Base-by-base conservation (phyloP, 805 yeast species). In the Metschnikowia aberdeeniae region DNA sequence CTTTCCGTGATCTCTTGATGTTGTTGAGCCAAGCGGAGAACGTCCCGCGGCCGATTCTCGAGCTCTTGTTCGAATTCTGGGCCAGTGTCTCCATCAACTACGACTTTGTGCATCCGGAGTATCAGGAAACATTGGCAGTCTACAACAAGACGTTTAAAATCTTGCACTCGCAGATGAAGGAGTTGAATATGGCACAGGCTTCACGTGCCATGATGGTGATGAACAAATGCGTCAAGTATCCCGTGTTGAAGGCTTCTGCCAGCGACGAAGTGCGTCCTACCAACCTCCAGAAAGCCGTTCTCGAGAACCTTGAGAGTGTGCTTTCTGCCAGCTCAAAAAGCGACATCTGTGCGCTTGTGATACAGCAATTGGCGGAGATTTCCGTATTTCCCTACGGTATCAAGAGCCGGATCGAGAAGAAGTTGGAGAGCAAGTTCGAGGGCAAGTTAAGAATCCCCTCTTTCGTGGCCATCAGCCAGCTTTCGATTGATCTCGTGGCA, bases 191-290 rank as follows among this genome's bases (percentile, higher is more conserved):
- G 24, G 63, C 45, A 19, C 72, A 60, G 62, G 68, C 80, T n/a
- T 76, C 70, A 35, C 67, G 61, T 19, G 68, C 85, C n/a, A 61
- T 88, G 31, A 67, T 66, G n/a, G 64, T 82, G 5, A 73, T 92
- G 56, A 79, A 78, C 54, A 71, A 81, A 12, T 80, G 89, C 46
- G 78, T 86, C 1, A 68, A 86, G 34, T 89, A 85, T 60, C 95
- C 95, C 1, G 73, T 85, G 10, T 67, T 88, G 31, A 85, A 89
- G 7, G 78, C 71, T 27, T 72, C 70, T 50, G 70, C 70, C 29
- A 60, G 66, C 4, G 96, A 89, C 58, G 66, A 70, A 34, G 56
- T 22, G 17, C 61, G 63, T 14, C 77, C 75, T 20, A 78, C 97
- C 0, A 70, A 73, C 8, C 64, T 92, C 35, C 98, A 90, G 57